Evolutionary conservation across 108 stramenopile genomes (phyloP).

Genomic region (Fragilariopsis cylindrus): DNA sequence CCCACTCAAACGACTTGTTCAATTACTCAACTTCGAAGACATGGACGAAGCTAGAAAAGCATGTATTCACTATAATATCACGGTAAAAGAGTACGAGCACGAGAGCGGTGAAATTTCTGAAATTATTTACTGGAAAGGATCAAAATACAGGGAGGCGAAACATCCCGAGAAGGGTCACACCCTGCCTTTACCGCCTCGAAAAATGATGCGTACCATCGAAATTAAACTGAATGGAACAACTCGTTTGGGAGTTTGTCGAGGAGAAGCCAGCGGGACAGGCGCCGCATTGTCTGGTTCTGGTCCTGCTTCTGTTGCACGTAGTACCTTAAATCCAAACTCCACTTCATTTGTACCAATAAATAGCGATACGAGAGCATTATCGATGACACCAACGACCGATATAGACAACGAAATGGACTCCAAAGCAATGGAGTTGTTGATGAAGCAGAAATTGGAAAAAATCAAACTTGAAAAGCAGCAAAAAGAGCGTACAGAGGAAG

Average conservation of each 20-base stretch:
- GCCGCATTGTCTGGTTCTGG: slow-evolving; percentile 39
- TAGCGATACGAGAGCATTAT: not conserved
- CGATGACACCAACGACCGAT: slow-evolving; percentile 19
- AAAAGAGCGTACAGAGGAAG: slow-evolving; percentile 20
- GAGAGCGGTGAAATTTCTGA: slow-evolving; percentile 24
- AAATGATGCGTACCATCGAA: slow-evolving; percentile 87
- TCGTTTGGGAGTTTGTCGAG: slow-evolving; percentile 80
- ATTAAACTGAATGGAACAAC: slow-evolving; percentile 79
- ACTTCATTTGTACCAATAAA: not conserved
- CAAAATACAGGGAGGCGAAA: slow-evolving; percentile 68
- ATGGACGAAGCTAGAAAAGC: slow-evolving; percentile 73
- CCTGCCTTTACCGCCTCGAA: slow-evolving; percentile 65
- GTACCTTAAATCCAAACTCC: not conserved
- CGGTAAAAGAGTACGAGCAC: slow-evolving; percentile 48
- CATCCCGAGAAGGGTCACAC: slow-evolving; percentile 74
- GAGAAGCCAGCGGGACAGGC: slow-evolving; percentile 75
- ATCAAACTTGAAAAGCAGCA: slow-evolving; percentile 13
- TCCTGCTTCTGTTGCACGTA: slow-evolving; percentile 18
- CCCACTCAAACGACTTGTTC: slow-evolving; percentile 59
- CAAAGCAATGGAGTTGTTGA: slow-evolving; percentile 26
- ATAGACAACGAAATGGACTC: slow-evolving; percentile 5
- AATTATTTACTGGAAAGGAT: slow-evolving; percentile 66
- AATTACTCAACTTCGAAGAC: slow-evolving; percentile 81
- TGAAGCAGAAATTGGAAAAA: slow-evolving; percentile 31
- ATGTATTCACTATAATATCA: slow-evolving; percentile 79